Base-by-base conservation (phyloP, 129 eudicot genomes). In the Artemisia annua region DNA sequence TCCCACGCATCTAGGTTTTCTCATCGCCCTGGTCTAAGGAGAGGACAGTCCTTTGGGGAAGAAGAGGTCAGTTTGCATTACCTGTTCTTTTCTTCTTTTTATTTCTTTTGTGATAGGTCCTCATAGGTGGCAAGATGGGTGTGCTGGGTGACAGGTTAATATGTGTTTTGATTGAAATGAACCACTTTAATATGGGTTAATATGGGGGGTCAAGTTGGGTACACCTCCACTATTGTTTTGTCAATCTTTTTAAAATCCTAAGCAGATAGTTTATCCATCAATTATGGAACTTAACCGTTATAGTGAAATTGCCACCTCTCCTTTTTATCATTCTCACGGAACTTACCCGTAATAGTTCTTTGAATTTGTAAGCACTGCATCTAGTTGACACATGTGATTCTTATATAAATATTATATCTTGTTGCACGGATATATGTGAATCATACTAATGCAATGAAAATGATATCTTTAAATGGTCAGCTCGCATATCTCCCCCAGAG, bases 11-110 rank as follows among this genome's bases (percentile, higher is more conserved):
- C 96, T 54, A 88, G 86, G 79, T 66, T 84, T 75, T 74, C 97
- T 58, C 81, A 84, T 55, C 95, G 86, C 13, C 85, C 86, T 68
- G 88, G 89, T 80, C 76, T 76, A 52, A 86, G 97, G 75, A 88
- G 98, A 86, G 84, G 96, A 26, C 84, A 94, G 78, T 94, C 98
- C 52, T 94, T 94, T 75, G 98, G 98, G 66, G 98, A 94, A 80
- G 97, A 94, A 83, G 98, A 94, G 96, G 98, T 87, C 51, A 64
- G 49, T 54, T 63, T 70, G 72, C 64, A 24, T 80, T 11, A 15
- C 26, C 22, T 39, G 30, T 50, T 28, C 3, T 67, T 7, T 60
- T 46, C 48, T 46, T 58, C 11, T 53, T 64, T 12, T 53, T 67
- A 48, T 1, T 10, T 17, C 13, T 67, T 67, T 48, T 58, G 10